Evolutionary conservation across 352 stramenopile genomes (phyloP), one percentile per base, ranked within the genome.

Genomic region (Phytophthora foliorum): DNA sequence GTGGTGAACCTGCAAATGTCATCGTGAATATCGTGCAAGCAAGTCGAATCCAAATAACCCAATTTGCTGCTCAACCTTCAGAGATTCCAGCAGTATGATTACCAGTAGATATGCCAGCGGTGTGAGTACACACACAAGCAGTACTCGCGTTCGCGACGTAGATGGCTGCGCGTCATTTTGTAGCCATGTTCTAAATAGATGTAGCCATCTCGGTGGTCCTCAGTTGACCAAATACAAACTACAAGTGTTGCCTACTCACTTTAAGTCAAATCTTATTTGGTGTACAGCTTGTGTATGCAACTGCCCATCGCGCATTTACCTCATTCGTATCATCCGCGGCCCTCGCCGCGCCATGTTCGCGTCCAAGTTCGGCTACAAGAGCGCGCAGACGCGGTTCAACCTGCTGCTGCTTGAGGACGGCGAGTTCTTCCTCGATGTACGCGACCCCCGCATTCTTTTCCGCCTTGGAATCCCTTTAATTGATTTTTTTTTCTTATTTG

Each of bases 341-440:
- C 25, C 11, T 17, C 24, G 42, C 19, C 16, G 36, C 16, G 45
- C 50, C 57, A 84, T 86, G 75, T 69, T 84, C 55, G 62, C 67
- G 63, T 75, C 71, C 60, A 78, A 77, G 48, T 73, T 74, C 42
- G 57, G 75, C 57, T 77, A 67, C 58, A 85, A 85, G 67, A 80
- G 78, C 63, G 74, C 67, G 29, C 82, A 88, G 68, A 86, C 81
- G 69, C 88, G 95, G 57, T 98, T 98, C 78, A 97, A 97, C 76
- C 81, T 98, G 67, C 74, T 98, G 58, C 74, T 97, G 45, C 81
- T 98, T 5, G 95, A 98, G 75, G 93, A 98, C 63, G 94, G 93
- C 57, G 95, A 98, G 81, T 97, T 94, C 69, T 98, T 98, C 69
- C 90, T 98, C 25, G 92, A 97, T 88, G 91, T 96, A 80, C 25